A percentile compares a stretch with the other conserved stretches of the same genome.
These are phyloP conservation scores for Nematocida minor DNA, from an alignment of 371 early-diverging fungal species.

Conservation along the genomic window DNA sequence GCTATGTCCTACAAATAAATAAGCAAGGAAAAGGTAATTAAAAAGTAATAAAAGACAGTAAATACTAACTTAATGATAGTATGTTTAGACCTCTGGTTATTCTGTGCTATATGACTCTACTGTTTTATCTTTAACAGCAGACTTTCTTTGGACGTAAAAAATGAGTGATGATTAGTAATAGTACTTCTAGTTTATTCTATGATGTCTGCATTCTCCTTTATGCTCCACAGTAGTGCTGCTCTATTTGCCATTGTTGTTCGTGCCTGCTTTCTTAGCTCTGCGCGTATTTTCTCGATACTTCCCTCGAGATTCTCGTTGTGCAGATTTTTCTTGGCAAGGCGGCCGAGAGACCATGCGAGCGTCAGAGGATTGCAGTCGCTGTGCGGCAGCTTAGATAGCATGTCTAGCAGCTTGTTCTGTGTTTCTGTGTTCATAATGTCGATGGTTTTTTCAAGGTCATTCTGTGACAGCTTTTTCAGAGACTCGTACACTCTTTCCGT, in stretches of 20 bases:
- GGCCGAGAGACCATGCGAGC: conserved; percentile 7
- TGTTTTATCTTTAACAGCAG: no score
- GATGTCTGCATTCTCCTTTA: no score
- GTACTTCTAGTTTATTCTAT: no score
- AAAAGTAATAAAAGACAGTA: no score
- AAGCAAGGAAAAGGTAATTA: no score
- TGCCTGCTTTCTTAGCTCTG: not conserved
- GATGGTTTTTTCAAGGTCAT: conserved; percentile 10
- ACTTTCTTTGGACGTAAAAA: no score
- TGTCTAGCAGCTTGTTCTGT: not conserved
- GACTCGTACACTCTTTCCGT: not conserved
- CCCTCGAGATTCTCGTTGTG: not conserved
- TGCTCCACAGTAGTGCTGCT: conserved; percentile 5
- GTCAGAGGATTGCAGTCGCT: conserved; percentile 34
- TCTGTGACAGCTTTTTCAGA: not conserved
- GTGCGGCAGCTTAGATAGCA: not conserved
- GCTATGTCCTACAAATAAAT: no score
- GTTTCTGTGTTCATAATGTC: conserved; percentile 28
- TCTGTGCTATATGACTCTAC: no score
- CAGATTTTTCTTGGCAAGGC: not conserved
- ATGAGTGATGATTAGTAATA: no score
- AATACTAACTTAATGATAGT: no score
- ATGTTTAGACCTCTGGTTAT: no score
- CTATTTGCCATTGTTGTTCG: not conserved
- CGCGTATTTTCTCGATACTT: not conserved